A percentile compares a stretch with the other conserved stretches of the same genome.
phyloP scores from a whole-genome alignment of 352 stramenopile species.

The Pythium dissotocum region DNA sequence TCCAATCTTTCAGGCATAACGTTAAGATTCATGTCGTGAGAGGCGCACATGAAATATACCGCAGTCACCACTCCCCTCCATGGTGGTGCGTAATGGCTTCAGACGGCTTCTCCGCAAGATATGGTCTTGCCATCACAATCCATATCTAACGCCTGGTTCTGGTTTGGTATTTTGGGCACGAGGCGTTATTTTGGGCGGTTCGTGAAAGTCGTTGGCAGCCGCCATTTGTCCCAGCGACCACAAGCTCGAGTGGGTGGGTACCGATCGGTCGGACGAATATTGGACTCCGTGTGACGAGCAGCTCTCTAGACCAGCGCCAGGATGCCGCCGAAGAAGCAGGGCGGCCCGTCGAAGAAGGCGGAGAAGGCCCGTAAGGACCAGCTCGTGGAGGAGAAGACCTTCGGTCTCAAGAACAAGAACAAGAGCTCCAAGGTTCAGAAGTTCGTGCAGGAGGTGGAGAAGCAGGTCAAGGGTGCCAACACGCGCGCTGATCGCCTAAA shows the following conservation, averaged over 20 bases:
- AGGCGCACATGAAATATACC: no score
- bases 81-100: neutral
- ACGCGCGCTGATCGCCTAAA: slow-evolving; percentile 80
- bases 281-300: neutral
- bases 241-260: slow-evolving; percentile 1
- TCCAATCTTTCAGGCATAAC: no score
- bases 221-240: neutral
- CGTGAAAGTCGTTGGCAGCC: neutral
- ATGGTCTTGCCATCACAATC: neutral
- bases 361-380: slow-evolving; percentile 93
- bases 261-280: slow-evolving; percentile 4
- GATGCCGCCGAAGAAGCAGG: slow-evolving; percentile 83
- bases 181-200: neutral
- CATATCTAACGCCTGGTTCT: neutral
- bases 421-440: slow-evolving; percentile 97
- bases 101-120: neutral
- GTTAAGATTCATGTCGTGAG: no score
- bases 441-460: slow-evolving; percentile 90
- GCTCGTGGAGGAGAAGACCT: slow-evolving; percentile 98
- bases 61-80: no score
- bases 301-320: slow-evolving; percentile 1
- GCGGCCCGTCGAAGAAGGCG: slow-evolving; percentile 79
- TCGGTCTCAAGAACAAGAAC: slow-evolving; percentile 99
- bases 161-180: neutral
- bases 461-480: slow-evolving; percentile 86